Percentiles rank a stretch among this genome's conserved stretches.
Conservation (phyloP, 345 rosid genomes). For the Melaleuca alternifolia region DNA sequence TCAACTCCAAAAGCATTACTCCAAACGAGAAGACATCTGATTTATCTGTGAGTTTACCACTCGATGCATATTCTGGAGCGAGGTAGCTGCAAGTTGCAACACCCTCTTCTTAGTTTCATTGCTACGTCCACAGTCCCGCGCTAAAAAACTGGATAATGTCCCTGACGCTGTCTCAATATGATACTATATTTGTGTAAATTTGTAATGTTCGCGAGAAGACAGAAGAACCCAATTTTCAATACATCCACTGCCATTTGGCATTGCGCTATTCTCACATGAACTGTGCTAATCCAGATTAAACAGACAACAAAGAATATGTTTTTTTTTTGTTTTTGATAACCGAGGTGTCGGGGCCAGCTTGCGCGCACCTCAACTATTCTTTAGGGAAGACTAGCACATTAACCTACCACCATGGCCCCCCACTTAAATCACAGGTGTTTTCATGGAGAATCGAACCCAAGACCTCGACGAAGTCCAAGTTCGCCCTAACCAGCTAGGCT, state of each 20-base stretch:
- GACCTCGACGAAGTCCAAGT: no score
- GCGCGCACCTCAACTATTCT: no score
- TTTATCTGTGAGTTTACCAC: slow-evolving; percentile 79
- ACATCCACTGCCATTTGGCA: neutral
- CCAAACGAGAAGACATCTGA: slow-evolving; percentile 92
- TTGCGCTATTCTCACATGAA: neutral
- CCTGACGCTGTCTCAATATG: neutral
- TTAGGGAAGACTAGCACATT: no score
- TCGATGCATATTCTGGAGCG: slow-evolving; percentile 96
- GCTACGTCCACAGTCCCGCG: neutral
- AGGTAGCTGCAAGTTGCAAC: slow-evolving; percentile 41
- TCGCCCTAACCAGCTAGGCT: no score
- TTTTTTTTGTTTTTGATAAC: no score
- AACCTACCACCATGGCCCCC: no score
- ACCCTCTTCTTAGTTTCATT: neutral
- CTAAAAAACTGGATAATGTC: neutral
- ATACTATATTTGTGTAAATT: neutral
- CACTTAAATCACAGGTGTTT: no score
- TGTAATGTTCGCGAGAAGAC: neutral
- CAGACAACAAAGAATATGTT: neutral
- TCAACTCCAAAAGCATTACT: slow-evolving; percentile 80
- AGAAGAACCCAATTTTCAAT: neutral
- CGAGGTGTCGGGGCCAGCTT: no score
- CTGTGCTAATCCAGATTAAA: neutral
- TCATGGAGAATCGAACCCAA: no score